phyloP scores from a whole-genome alignment of 192 early-diverging fungal genomes.

The Backusella luteola region DNA sequence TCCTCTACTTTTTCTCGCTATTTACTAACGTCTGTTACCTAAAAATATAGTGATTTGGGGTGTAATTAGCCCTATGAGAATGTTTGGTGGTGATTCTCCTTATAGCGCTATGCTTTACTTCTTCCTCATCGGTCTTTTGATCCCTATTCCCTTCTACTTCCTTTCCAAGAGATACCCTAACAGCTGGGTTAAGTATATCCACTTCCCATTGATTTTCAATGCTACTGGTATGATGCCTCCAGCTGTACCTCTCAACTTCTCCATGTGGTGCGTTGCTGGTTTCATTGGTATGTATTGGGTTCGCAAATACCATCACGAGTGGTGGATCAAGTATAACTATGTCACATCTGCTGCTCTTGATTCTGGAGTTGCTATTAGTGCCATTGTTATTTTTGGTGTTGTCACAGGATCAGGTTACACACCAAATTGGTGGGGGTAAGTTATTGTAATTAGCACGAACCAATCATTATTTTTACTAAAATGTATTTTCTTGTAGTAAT shows the following conservation, averaged over 20 bases:
- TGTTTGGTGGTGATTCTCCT: conserved; percentile 51
- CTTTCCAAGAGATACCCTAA: conserved; percentile 51
- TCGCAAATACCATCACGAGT: conserved; percentile 47
- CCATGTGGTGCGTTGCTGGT: conserved; percentile 44
- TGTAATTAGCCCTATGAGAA: conserved; percentile 64
- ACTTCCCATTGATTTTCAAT: conserved; percentile 56
- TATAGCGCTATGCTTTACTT: conserved; percentile 43
- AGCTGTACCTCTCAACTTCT: conserved; percentile 46
- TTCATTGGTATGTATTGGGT: conserved; percentile 55
- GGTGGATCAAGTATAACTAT: conserved; percentile 71
- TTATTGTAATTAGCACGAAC: too few relatives aligned
- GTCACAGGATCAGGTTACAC: conserved; percentile 25
- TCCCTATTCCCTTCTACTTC: conserved; percentile 58
- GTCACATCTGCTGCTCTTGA: conserved; percentile 61
- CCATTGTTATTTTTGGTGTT: conserved; percentile 47
- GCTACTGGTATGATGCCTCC: conserved; percentile 56
- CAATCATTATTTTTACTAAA: too few relatives aligned
- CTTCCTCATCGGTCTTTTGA: conserved; percentile 52
- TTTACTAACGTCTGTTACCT: too few relatives aligned
- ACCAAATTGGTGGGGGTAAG: conserved; percentile 31
- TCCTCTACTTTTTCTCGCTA: too few relatives aligned
- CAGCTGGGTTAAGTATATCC: conserved; percentile 46
- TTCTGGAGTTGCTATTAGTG: conserved; percentile 43
- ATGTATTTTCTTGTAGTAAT: not conserved
- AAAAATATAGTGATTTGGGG: conserved; percentile 63